A percentile compares a stretch with the other conserved stretches of the same genome.
Evolutionary conservation across 129 eudicot genomes (phyloP).

Genomic region (Daucus carota): DNA sequence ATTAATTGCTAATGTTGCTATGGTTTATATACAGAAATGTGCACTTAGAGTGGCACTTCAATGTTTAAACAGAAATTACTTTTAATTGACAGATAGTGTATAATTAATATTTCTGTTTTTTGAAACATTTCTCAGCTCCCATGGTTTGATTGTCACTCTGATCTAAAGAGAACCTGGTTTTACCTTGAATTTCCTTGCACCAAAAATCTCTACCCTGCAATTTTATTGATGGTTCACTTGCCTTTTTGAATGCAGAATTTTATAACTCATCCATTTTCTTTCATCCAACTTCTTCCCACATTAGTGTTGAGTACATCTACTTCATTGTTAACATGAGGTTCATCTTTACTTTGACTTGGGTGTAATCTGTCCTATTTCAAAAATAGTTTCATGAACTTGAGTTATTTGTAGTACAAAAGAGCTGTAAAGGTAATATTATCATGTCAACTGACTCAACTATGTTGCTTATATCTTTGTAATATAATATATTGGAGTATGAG

Average conservation of each 20-base stretch:
- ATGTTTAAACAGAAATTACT: too few relatives aligned
- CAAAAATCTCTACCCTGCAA: neutral
- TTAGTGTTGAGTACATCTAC: neutral
- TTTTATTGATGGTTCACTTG: neutral
- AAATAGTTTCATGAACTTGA: too few relatives aligned
- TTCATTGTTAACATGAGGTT: neutral
- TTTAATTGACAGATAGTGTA: too few relatives aligned
- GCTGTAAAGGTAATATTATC: neutral
- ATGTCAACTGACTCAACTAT: neutral
- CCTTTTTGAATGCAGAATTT: neutral
- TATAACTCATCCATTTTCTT: neutral
- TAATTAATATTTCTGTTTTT: too few relatives aligned
- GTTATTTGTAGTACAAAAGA: neutral
- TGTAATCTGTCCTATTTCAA: neutral
- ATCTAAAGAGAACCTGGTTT: too few relatives aligned
- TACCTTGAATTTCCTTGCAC: too few relatives aligned
- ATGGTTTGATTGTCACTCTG: too few relatives aligned
- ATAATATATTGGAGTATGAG: neutral
- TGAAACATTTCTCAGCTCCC: too few relatives aligned
- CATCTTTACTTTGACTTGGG: neutral
- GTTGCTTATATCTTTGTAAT: neutral
- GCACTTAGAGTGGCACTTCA: too few relatives aligned
- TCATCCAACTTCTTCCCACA: neutral
- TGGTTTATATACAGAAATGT: too few relatives aligned
- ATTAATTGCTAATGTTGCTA: too few relatives aligned